These are phyloP conservation scores for Lactuca sativa DNA, from an alignment of 129 eudicot species.

Conservation along the genomic window DNA sequence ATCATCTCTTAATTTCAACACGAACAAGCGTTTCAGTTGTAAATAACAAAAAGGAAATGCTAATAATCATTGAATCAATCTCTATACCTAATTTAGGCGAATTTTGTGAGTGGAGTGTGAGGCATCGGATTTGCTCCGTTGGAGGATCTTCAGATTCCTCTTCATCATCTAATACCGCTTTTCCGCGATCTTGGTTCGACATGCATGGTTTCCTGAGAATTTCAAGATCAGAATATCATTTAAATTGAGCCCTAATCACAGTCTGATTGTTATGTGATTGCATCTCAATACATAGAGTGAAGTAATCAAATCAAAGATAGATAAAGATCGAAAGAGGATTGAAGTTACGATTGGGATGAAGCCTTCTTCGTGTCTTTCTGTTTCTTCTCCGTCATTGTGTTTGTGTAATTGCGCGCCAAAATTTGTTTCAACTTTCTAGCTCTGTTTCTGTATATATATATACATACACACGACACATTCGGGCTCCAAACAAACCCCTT, in stretches of 20 bases:
- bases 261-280: neutral
- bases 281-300: neutral
- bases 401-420: constrained; percentile 23
- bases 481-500: neutral
- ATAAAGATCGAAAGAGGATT: constrained; percentile 11
- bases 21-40: neutral
- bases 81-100: constrained; percentile 31
- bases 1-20: neutral
- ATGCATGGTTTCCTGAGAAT: constrained; percentile 23
- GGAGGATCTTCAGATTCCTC: constrained; percentile 18
- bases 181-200: constrained; percentile 30
- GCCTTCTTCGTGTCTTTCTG: constrained; percentile 31
- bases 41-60: neutral
- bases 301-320: constrained; percentile 9
- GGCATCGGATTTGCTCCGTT: constrained; percentile 29
- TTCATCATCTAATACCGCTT: constrained; percentile 19
- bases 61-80: neutral
- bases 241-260: neutral
- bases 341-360: constrained; percentile 33
- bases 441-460: neutral
- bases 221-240: constrained; percentile 2
- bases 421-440: constrained; percentile 2
- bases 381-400: constrained; percentile 31
- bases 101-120: constrained; percentile 28
- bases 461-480: neutral